These are phyloP conservation scores for Penicillium salamii DNA, from an alignment of 495 filamentous ascomycete species.

Conservation along the genomic window DNA sequence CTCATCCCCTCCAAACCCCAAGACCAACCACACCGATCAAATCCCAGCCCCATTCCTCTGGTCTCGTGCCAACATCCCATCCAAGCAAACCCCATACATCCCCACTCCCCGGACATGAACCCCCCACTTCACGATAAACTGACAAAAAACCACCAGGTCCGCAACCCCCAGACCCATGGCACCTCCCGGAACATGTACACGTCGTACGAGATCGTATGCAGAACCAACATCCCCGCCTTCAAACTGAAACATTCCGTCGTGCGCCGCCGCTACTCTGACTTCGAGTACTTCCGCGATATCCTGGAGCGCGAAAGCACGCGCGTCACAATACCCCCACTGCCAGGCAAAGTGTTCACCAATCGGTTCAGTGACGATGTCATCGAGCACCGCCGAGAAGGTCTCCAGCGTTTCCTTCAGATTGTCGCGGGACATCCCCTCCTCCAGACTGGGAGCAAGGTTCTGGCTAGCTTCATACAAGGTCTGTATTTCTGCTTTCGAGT, in stretches of 20 bases:
- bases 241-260: conserved; percentile 84
- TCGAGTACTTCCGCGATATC: conserved; percentile 98
- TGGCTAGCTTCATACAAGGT: conserved; percentile 96
- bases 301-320: conserved; percentile 91
- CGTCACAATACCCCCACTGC: conserved; percentile 92
- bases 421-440: conserved; percentile 94
- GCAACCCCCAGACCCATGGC: conserved; percentile 92
- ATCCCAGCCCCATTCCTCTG: not conserved
- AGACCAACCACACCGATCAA: no score
- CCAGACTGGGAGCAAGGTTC: conserved; percentile 95
- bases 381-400: conserved; percentile 85
- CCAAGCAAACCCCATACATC: conserved; percentile 6
- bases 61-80: conserved; percentile 15
- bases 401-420: conserved; percentile 96
- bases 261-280: conserved; percentile 92
- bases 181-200: conserved; percentile 96
- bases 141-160: conserved; percentile 57
- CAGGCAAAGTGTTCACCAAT: conserved; percentile 97
- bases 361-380: conserved; percentile 98
- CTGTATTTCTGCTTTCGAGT: no score
- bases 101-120: no score
- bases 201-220: conserved; percentile 94
- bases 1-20: not conserved
- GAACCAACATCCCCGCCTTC: conserved; percentile 98
- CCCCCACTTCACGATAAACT: no score